Evolutionary conservation across 768 basidiomycete species (phyloP).

Genomic region (Austroboletus eburneus): DNA sequence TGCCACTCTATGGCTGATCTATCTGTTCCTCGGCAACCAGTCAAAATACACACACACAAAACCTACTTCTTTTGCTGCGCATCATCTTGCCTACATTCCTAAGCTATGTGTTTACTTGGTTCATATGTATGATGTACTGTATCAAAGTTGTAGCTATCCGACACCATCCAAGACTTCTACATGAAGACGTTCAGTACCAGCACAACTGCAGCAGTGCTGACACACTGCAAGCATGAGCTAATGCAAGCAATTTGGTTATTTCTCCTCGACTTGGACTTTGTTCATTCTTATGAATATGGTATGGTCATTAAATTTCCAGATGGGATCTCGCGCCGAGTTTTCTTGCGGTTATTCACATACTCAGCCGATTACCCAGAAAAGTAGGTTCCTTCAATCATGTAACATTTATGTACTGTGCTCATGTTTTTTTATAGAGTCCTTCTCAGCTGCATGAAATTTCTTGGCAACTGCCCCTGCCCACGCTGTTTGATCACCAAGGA

Average conservation of each 20-base stretch:
- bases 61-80: neutral
- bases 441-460: conserved; percentile 17
- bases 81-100: neutral
- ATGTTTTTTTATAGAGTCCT: conserved; percentile 16
- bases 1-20: neutral
- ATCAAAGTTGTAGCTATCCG: too few species aligned
- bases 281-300: conserved; percentile 20
- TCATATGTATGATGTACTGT: too few species aligned
- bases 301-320: conserved; percentile 18
- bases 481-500: conserved; percentile 4
- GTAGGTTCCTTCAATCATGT: conserved; percentile 12
- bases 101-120: too few species aligned
- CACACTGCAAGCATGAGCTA: conserved; percentile 15
- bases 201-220: conserved; percentile 3
- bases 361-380: conserved; percentile 33
- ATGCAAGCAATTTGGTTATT: conserved; percentile 25
- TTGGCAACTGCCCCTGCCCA: conserved; percentile 19
- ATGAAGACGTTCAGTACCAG: neutral
- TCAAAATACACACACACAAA: neutral
- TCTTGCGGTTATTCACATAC: conserved; percentile 22
- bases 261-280: conserved; percentile 22
- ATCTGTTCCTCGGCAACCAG: neutral
- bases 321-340: conserved; percentile 11
- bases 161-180: too few species aligned
- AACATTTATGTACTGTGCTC: neutral